A percentile compares a stretch with the other conserved stretches of the same genome.
phyloP scores from a whole-genome alignment of 495 filamentous ascomycete species.

The Aspergillus taichungensis region DNA sequence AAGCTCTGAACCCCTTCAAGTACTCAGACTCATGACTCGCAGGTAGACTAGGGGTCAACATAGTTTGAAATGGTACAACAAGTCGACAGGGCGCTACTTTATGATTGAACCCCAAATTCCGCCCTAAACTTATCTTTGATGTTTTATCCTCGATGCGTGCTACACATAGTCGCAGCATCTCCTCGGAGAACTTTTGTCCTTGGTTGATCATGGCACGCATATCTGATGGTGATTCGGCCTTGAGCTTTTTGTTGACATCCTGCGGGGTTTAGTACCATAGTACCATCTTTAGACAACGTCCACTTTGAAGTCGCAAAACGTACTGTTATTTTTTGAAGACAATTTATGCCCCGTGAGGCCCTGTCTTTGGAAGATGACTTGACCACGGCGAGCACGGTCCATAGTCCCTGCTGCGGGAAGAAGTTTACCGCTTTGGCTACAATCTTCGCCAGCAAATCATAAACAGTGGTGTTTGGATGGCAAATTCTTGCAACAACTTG shows the following conservation, averaged over 20 bases:
- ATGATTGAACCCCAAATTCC: constrained; percentile 74
- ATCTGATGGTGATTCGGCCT: constrained; percentile 38
- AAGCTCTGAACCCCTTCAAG: constrained; percentile 69
- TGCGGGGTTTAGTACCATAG: constrained; percentile 19
- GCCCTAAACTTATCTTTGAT: constrained; percentile 60
- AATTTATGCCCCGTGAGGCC: constrained; percentile 37
- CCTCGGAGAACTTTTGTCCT: constrained; percentile 75
- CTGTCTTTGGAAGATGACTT: constrained; percentile 46
- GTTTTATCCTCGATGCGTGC: constrained; percentile 60
- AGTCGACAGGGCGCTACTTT: constrained; percentile 72
- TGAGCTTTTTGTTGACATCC: constrained; percentile 37
- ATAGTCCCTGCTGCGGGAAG: constrained; percentile 87
- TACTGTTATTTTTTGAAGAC: constrained; percentile 41
- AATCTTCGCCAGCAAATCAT: constrained; percentile 61
- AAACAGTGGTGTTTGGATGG: constrained; percentile 70
- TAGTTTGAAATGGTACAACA: constrained; percentile 79
- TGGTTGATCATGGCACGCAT: constrained; percentile 63
- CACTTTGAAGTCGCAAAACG: not conserved
- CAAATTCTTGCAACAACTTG: constrained; percentile 90
- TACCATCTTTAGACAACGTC: not conserved
- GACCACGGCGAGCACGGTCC: constrained; percentile 80
- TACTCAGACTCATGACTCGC: constrained; percentile 58
- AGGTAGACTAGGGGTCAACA: constrained; percentile 75
- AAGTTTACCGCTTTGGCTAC: constrained; percentile 70
- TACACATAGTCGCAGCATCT: constrained; percentile 73